A percentile compares a stretch with the other conserved stretches of the same genome.
Conservation (phyloP, 768 basidiomycete genomes). For the Auricularia cornea region DNA sequence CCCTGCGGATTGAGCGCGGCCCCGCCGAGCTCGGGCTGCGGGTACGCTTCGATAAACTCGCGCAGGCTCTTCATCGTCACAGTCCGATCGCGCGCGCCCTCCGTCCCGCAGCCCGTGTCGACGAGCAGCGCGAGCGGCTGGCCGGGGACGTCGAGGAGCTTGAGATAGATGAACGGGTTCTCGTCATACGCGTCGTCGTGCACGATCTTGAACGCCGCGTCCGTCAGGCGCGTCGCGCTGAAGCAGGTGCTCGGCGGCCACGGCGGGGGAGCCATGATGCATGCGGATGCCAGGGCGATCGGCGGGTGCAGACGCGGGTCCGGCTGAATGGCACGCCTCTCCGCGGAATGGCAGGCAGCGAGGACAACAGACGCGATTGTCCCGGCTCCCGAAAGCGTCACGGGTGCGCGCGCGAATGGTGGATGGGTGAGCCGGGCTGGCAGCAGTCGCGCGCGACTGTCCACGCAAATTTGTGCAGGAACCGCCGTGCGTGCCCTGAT, state of each 20-base stretch:
- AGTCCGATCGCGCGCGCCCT: constrained; percentile 31
- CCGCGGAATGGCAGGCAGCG: too few relatives aligned
- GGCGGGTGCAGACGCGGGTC: too few relatives aligned
- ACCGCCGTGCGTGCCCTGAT: too few relatives aligned
- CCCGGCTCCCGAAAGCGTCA: too few relatives aligned
- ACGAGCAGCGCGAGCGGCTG: constrained; percentile 38
- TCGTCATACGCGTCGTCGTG: constrained; percentile 44
- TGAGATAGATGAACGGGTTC: constrained; percentile 48
- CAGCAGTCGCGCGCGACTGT: too few relatives aligned
- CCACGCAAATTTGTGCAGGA: too few relatives aligned
- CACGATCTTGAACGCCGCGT: constrained; percentile 35
- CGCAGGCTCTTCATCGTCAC: constrained; percentile 36
- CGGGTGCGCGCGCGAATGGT: too few relatives aligned
- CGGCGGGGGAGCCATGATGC: not conserved
- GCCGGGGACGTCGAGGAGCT: constrained; percentile 29
- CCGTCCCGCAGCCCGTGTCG: constrained; percentile 44
- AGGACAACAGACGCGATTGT: too few relatives aligned
- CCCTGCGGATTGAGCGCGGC: constrained; percentile 37
- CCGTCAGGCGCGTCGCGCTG: constrained; percentile 26
- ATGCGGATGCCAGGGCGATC: not conserved
- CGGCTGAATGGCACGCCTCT: too few relatives aligned
- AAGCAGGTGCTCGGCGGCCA: constrained; percentile 20
- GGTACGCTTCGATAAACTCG: constrained; percentile 41
- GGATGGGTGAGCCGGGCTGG: too few relatives aligned
- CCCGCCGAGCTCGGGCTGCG: constrained; percentile 34